Evolutionary conservation across 768 basidiomycete species (phyloP), one percentile per base, ranked within the genome.

Genomic region (Naematelia aurantialba): DNA sequence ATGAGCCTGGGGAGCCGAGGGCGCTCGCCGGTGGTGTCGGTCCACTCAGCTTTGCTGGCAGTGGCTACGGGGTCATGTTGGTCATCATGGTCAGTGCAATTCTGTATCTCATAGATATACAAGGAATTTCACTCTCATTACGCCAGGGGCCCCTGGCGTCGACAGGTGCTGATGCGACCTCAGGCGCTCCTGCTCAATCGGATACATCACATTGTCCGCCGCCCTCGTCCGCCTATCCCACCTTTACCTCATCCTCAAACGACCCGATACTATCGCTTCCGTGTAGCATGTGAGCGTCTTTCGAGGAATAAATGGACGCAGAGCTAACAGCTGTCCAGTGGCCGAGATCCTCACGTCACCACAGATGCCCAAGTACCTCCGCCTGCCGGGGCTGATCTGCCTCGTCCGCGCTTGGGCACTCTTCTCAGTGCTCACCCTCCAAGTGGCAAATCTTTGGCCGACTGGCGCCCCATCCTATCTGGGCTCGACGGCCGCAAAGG

Each of bases 391-490:
- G 3, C 34, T 72, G 10, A 42, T 70, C 12, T 60, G 55, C 30
- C 62, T 74, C 11, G 42, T 58, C 1, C 58, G 70, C 46, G 66
- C 73, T 8, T 68, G 71, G 64, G 29, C 67, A 4, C 59, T 72
- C 12, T 68, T 74, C 61, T 57, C 66, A 22, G 56, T 70, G 21
- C 55, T 74, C 22, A 34, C 62, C 5, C 57, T 74, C 2, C 73
- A 74, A 58, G 73, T 74, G 19, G 68, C 69, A n/a, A 59, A 68
- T 27, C 53, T 71, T 3, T 74, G 70, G 68, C 73, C 73, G 1
- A 47, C 54, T 17, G 26, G 55, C 4, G 29, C 22, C 2, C 52
- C 52, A 4, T n/a, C 22, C 31, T 55, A 24, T 14, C 39, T 13
- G 17, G 19, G 21, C 13, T 26, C 50, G 25, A 27, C 52, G 5